phyloP scores from a whole-genome alignment of 129 eudicot species.

The Smallanthus sonchifolius region DNA sequence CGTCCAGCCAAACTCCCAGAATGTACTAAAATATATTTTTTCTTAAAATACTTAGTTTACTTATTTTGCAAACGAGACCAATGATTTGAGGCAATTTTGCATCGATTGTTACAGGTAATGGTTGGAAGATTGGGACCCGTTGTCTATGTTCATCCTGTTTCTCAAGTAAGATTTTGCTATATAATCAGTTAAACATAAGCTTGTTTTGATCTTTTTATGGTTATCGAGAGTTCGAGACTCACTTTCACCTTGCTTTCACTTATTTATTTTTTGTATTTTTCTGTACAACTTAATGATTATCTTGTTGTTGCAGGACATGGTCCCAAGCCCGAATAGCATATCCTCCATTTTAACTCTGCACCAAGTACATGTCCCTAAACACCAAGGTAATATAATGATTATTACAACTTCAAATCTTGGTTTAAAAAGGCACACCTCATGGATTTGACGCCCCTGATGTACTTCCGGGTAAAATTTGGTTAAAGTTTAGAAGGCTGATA shows the following conservation, averaged over 20 bases:
- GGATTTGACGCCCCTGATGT: no score
- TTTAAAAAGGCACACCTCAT: no score
- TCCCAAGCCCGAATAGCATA: constrained; percentile 48
- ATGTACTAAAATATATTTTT: constrained; percentile 36
- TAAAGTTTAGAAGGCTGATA: no score
- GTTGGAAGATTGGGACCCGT: constrained; percentile 71
- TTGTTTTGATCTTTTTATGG: not conserved
- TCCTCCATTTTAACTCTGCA: constrained; percentile 60
- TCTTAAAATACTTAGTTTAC: not conserved
- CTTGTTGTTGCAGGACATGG: constrained; percentile 49
- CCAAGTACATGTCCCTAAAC: constrained; percentile 56
- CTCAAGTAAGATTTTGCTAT: constrained; percentile 57
- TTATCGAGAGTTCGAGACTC: not conserved
- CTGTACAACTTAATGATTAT: not conserved
- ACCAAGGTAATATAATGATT: constrained; percentile 55
- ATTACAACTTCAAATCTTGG: not conserved
- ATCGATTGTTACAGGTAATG: constrained; percentile 49
- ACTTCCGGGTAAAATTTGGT: no score
- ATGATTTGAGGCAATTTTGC: not conserved
- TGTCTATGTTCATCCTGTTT: constrained; percentile 73
- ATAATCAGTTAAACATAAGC: not conserved
- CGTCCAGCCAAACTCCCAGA: constrained; percentile 58
- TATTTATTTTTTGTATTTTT: not conserved
- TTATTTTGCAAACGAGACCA: not conserved
- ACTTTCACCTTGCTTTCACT: not conserved